Evolutionary conservation across 2,329 filamentous ascomycete genomes (phyloP).

Genomic region (Xylariaceae sp.): DNA sequence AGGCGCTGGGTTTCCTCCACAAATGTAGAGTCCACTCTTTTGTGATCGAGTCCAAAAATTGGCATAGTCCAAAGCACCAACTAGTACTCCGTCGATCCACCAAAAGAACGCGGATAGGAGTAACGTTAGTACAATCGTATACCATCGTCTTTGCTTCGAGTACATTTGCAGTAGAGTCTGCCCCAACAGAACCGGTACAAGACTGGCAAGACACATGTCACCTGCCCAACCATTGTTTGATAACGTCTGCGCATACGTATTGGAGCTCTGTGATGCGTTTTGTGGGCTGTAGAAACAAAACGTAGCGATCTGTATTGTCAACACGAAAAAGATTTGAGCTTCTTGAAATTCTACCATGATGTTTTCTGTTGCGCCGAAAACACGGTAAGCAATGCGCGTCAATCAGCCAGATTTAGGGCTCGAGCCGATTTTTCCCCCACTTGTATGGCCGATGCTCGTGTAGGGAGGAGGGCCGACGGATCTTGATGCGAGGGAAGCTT

Average conservation of each 20-base stretch:
- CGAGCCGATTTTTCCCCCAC: no score
- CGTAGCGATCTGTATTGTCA: constrained; percentile 1
- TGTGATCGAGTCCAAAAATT: neutral
- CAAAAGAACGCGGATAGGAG: neutral
- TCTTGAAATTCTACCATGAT: constrained; percentile 4
- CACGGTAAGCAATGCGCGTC: no score
- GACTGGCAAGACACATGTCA: neutral
- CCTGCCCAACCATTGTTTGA: no score
- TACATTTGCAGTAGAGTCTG: neutral
- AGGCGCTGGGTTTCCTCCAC: no score
- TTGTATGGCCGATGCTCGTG: no score
- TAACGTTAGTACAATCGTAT: neutral
- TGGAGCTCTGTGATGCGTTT: neutral
- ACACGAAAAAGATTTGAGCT: constrained; percentile 1
- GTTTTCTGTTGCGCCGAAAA: no score
- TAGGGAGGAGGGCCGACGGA: no score
- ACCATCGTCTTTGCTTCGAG: constrained; percentile 3
- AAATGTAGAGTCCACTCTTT: no score
- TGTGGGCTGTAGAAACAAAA: neutral
- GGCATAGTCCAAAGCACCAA: neutral
- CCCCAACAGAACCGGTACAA: neutral
- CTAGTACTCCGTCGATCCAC: neutral
- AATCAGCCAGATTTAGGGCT: no score
- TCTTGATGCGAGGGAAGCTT: neutral
- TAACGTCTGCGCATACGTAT: neutral